Base-by-base conservation (phyloP, 306 rosid species). In the Abrus pulchellus region DNA sequence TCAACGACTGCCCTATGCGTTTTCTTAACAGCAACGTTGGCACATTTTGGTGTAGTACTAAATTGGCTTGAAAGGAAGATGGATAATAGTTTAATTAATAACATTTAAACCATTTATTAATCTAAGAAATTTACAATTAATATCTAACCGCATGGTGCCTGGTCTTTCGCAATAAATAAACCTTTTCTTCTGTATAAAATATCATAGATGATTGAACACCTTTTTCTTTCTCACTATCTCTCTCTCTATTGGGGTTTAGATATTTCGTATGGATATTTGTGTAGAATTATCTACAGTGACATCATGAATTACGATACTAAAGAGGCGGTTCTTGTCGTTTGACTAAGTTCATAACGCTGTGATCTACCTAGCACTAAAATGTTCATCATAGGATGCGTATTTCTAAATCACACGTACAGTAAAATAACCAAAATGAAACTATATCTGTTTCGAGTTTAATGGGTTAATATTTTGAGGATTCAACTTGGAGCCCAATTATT, bases 381-480 rank as follows among this genome's bases (percentile, higher is more conserved):
- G 33, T 36, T 48, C 52, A 29, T 8, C 9, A 32, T 65, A 72
- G 53, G 74, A 50, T 57, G 44, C 74, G 55, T 63, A 30, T 77
- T 66, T 57, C 85, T 55, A 85, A 80, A 81, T 80, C 83, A 64
- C 82, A 80, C 82, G 83, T 68, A 32, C 77, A 56, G 62, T 76
- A 56, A 53, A 65, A 36, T 65, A 68, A 43, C 29, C 11, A 72
- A 33, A 56, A 32, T 45, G 3, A 59, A 38, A 7, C 49, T 9
- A 73, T 13, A 69, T 6, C 4, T 32, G 61, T 9, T 9, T 38
- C 32, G 33, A 53, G 13, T 34, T 54, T 38, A 6, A 36, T 54
- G 36, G 1, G 36, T 36, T n/a, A 50, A 73, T 12, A 45, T 48
- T 43, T 48, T 34, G 40, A 63, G 38, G 50, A 13, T 62, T 48